A percentile compares a stretch with the other conserved stretches of the same genome.
Conservation (phyloP, 2,329 filamentous ascomycete genomes). For the Camptophora hylomeconis region DNA sequence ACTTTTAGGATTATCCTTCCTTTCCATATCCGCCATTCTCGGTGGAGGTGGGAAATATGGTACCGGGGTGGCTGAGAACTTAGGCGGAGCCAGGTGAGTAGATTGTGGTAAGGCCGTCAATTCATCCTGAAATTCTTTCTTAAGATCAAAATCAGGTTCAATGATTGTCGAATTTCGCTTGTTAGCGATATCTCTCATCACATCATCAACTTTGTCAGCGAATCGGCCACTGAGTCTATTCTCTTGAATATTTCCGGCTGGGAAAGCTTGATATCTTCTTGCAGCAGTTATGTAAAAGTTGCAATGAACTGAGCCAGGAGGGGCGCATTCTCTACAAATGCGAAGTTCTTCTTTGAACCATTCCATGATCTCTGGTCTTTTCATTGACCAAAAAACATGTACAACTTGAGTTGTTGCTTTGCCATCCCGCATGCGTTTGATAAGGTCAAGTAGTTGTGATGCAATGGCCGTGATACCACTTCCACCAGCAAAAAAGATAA, state of each 20-base stretch:
- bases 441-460: conserved; percentile 81
- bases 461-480: conserved; percentile 90
- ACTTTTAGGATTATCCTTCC: not conserved
- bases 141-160: conserved; percentile 40
- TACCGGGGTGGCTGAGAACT: conserved; percentile 7
- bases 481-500: conserved; percentile 83
- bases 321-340: conserved; percentile 80
- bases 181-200: conserved; percentile 3
- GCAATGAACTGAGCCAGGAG: conserved; percentile 77
- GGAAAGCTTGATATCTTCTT: conserved; percentile 41
- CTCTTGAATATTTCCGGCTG: conserved; percentile 37
- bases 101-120: conserved; percentile 64
- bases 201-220: conserved; percentile 5
- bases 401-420: conserved; percentile 87
- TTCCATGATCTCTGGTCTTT: conserved; percentile 83
- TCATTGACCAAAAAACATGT: conserved; percentile 87
- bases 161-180: conserved; percentile 55
- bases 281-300: conserved; percentile 88
- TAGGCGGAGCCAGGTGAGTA: conserved; percentile 20
- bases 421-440: conserved; percentile 89
- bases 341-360: conserved; percentile 94
- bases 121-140: conserved; percentile 70
- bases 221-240: conserved; percentile 56
- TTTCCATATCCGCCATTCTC: conserved; percentile 2
- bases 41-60: conserved; percentile 6